A percentile compares a stretch with the other conserved stretches of the same genome.
phyloP scores from a whole-genome alignment of 345 rosid genomes.

The Heritiera littoralis region DNA sequence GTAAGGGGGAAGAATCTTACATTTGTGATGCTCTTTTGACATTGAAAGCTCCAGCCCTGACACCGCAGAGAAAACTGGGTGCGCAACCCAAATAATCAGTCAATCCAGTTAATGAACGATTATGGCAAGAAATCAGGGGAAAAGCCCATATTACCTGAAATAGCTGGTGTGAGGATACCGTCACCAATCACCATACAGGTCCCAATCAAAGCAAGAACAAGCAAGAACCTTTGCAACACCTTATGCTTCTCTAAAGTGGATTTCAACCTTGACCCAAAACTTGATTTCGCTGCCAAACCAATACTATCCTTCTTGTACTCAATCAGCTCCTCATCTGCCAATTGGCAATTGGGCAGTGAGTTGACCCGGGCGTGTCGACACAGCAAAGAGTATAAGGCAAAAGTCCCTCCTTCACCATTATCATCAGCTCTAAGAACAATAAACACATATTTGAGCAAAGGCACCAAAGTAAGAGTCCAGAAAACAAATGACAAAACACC shows the following conservation, averaged over 20 bases:
- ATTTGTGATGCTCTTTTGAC: conserved; percentile 74
- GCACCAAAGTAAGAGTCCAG: conserved; percentile 82
- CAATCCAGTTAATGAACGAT: conserved; percentile 16
- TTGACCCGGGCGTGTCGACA: conserved; percentile 78
- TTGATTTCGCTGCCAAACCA: conserved; percentile 13
- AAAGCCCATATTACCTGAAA: conserved; percentile 54
- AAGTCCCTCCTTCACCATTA: conserved; percentile 91
- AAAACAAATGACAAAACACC: conserved; percentile 82
- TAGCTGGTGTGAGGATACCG: conserved; percentile 83
- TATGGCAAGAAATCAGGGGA: not conserved
- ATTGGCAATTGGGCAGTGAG: conserved; percentile 76
- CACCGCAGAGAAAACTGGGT: conserved; percentile 84
- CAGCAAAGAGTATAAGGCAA: conserved; percentile 75
- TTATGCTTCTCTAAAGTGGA: conserved; percentile 65
- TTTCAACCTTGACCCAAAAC: conserved; percentile 56
- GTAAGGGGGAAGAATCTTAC: conserved; percentile 42
- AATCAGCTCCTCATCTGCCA: conserved; percentile 74
- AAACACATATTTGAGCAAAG: conserved; percentile 71
- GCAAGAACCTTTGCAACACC: conserved; percentile 68
- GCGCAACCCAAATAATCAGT: conserved; percentile 16
- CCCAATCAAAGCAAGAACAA: conserved; percentile 79
- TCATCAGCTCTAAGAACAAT: conserved; percentile 87
- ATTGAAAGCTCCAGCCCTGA: conserved; percentile 80
- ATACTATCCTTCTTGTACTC: conserved; percentile 55
- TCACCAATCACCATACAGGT: conserved; percentile 95